A percentile compares a stretch with the other conserved stretches of the same genome.
Conservation (phyloP, 2,329 filamentous ascomycete genomes). For the Calycina herbarum region DNA sequence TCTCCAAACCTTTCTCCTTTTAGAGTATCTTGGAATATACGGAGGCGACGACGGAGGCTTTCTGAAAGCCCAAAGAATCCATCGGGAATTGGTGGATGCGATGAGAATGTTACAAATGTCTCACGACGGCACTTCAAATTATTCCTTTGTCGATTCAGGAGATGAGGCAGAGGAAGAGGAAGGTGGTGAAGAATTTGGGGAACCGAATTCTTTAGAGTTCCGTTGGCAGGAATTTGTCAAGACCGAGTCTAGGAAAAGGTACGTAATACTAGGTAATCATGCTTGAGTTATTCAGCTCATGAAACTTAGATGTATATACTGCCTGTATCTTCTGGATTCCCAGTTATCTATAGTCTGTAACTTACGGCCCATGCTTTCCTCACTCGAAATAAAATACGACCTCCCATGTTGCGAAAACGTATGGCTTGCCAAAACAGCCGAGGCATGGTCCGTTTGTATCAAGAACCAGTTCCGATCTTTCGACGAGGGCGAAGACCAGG, state of each 20-base stretch:
- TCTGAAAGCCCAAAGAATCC: slow-evolving; percentile 16
- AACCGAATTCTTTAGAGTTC: not conserved
- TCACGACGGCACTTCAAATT: slow-evolving; percentile 44
- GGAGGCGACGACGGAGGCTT: slow-evolving; percentile 15
- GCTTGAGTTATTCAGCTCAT: not conserved
- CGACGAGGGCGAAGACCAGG: slow-evolving; percentile 14
- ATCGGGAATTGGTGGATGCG: slow-evolving; percentile 17
- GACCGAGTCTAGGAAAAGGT: slow-evolving; percentile 14
- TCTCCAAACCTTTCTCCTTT: slow-evolving; percentile 14
- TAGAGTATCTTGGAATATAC: slow-evolving; percentile 16
- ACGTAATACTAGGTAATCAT: not conserved
- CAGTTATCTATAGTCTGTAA: slow-evolving; percentile 18
- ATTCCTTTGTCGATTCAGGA: slow-evolving; percentile 38
- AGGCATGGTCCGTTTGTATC: not conserved
- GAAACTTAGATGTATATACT: slow-evolving; percentile 13
- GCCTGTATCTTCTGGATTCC: slow-evolving; percentile 16
- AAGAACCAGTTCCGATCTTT: slow-evolving; percentile 16
- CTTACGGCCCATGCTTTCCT: slow-evolving; percentile 13
- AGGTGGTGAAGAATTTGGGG: not conserved
- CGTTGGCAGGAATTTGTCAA: slow-evolving; percentile 16
- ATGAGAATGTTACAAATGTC: slow-evolving; percentile 39
- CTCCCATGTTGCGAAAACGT: slow-evolving; percentile 16
- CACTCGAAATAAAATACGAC: slow-evolving; percentile 17
- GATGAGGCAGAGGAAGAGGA: slow-evolving; percentile 16
- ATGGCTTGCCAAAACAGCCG: slow-evolving; percentile 14